phyloP scores from a whole-genome alignment of 1,284 basidiomycete genomes.

The Termitomyces sp. region DNA sequence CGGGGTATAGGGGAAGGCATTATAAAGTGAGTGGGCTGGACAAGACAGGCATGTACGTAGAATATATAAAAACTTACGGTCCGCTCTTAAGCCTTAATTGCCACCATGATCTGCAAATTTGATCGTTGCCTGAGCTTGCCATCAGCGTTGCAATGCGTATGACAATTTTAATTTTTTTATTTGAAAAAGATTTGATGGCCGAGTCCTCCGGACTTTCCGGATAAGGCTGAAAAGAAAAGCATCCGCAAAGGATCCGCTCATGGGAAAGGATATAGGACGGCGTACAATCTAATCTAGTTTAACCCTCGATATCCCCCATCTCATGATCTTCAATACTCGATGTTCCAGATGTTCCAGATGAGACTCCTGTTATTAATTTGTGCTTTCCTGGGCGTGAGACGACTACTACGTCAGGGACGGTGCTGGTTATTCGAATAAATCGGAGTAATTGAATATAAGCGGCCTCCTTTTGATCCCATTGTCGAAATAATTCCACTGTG shows the following conservation, averaged over 20 bases:
- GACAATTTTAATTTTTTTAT: background rate
- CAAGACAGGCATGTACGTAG: background rate
- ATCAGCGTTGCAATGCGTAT: background rate
- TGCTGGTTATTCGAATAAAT: conserved; percentile 67
- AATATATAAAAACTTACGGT: conserved; percentile 5
- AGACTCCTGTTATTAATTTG: conserved; percentile 26
- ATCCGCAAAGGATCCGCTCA: conserved; percentile 1
- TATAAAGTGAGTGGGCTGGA: background rate
- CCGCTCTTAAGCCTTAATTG: background rate
- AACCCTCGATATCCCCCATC: conserved; percentile 13
- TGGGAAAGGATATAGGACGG: conserved; percentile 3
- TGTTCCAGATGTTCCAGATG: background rate
- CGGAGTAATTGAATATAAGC: conserved; percentile 74
- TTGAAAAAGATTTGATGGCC: background rate
- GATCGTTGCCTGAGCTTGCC: background rate
- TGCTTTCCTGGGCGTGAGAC: conserved; percentile 61
- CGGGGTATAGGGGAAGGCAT: conserved; percentile 15
- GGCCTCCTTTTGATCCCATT: conserved; percentile 73
- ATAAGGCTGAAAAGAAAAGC: background rate
- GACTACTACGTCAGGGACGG: conserved; percentile 40
- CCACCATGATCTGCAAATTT: conserved; percentile 1
- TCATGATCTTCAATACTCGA: conserved; percentile 10
- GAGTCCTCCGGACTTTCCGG: background rate
- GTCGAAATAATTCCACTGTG: conserved; percentile 70
- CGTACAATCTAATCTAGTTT: conserved; percentile 33